Evolutionary conservation across 2,329 filamentous ascomycete genomes (phyloP).

Genomic region (Penicillium sp.): DNA sequence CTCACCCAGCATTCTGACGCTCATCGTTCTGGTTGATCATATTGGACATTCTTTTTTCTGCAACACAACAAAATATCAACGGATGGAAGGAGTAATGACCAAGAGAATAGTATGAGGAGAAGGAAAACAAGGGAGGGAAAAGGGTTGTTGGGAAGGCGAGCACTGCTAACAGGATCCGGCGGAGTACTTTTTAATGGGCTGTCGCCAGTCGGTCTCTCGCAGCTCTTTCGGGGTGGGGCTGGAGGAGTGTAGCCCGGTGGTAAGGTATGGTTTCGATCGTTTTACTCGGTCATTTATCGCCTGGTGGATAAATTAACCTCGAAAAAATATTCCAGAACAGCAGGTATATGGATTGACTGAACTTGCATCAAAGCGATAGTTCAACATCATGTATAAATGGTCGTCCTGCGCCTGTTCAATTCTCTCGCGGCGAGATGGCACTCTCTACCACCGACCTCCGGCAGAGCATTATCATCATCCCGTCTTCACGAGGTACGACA

Average conservation of each 20-base stretch:
- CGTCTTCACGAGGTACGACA: neutral
- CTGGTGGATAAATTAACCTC: neutral
- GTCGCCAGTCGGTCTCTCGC: slow-evolving; percentile 10
- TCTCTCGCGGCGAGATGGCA: neutral
- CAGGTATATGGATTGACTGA: neutral
- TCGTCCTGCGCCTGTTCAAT: too few species aligned
- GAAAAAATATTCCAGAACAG: neutral
- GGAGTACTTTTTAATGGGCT: slow-evolving; percentile 35
- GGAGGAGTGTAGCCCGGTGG: slow-evolving; percentile 5
- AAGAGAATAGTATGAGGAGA: slow-evolving; percentile 15
- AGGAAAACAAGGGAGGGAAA: slow-evolving; percentile 14
- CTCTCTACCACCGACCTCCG: neutral
- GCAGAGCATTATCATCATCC: neutral
- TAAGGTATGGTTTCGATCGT: slow-evolving; percentile 5
- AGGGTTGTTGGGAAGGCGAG: slow-evolving; percentile 28
- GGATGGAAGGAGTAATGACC: slow-evolving; percentile 7
- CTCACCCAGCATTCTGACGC: slow-evolving; percentile 55
- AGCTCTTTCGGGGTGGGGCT: slow-evolving; percentile 28
- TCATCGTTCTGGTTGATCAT: slow-evolving; percentile 55
- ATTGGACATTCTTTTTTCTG: slow-evolving; percentile 49
- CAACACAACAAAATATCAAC: slow-evolving; percentile 14
- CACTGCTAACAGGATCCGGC: slow-evolving; percentile 32
- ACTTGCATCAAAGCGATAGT: neutral
- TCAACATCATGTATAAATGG: neutral
- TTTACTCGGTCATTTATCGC: slow-evolving; percentile 3